Evolutionary conservation across 306 rosid species (phyloP).

Genomic region (Glycine tomentella): DNA sequence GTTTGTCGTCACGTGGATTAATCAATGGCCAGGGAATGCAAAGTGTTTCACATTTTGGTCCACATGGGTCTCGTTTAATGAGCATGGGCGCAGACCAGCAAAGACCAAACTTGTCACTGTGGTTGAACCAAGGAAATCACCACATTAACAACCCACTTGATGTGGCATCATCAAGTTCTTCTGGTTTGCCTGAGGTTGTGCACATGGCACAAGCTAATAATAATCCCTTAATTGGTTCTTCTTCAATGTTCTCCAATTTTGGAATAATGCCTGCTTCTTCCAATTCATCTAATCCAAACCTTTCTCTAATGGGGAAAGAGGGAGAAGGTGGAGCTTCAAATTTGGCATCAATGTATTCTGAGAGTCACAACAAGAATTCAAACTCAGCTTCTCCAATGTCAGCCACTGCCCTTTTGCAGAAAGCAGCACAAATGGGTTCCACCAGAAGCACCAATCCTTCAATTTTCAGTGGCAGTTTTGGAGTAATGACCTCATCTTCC

Average conservation of each 20-base stretch:
- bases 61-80: constrained; percentile 36
- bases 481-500: constrained; percentile 61
- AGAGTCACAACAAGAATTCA: constrained; percentile 33
- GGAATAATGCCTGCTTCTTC: constrained; percentile 33
- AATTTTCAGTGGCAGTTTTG: constrained; percentile 52
- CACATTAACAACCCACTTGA: constrained; percentile 46
- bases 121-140: constrained; percentile 64
- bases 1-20: constrained; percentile 45
- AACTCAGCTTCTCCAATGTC: constrained; percentile 66
- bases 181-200: constrained; percentile 52
- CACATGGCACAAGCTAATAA: constrained; percentile 52
- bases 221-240: constrained; percentile 55
- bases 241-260: constrained; percentile 50
- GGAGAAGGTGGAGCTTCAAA: constrained; percentile 50
- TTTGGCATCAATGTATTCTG: constrained; percentile 31
- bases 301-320: neutral
- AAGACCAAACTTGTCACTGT: constrained; percentile 66
- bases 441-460: constrained; percentile 57
- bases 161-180: constrained; percentile 45
- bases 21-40: neutral
- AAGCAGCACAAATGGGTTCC: constrained; percentile 68
- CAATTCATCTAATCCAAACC: too few relatives aligned
- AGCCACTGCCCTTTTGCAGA: constrained; percentile 62
- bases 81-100: constrained; percentile 2
- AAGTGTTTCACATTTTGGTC: constrained; percentile 49